These are phyloP conservation scores for Yarrowia galli DNA, from an alignment of 1,139 yeast genomes.

Conservation along the genomic window DNA sequence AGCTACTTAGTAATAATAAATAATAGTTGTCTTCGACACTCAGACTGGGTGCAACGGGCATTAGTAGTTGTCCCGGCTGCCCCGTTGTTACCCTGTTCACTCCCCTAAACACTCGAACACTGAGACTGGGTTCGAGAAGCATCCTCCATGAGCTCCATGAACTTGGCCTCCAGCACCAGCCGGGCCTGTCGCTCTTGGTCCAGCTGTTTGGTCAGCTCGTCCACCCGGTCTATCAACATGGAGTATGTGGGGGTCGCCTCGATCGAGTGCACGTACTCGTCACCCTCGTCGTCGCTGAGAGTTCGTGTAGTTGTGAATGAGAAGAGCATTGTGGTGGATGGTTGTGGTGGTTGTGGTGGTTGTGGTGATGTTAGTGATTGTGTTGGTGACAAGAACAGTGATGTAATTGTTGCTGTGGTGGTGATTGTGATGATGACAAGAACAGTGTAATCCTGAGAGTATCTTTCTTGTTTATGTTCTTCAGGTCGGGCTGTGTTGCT, in stretches of 20 bases:
- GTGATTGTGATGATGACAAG: no score
- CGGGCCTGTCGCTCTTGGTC: conserved; percentile 14
- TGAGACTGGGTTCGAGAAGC: not conserved
- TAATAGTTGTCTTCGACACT: not conserved
- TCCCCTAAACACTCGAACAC: not conserved
- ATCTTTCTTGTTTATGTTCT: no score
- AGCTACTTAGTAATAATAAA: conserved; percentile 1
- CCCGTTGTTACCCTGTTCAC: not conserved
- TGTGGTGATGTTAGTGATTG: not conserved
- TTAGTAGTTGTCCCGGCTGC: no score
- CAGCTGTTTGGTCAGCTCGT: conserved; percentile 28
- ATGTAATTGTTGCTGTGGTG: no score
- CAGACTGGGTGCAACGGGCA: no score
- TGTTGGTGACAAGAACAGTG: no score
- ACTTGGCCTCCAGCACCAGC: conserved; percentile 9
- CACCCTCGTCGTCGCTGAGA: conserved; percentile 14
- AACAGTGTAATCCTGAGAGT: no score
- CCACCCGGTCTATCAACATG: conserved; percentile 16
- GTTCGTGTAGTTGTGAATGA: conserved; percentile 26
- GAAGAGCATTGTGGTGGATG: conserved; percentile 6
- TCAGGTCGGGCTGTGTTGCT: no score
- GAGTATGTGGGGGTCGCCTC: conserved; percentile 23
- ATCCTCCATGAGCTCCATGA: conserved; percentile 7
- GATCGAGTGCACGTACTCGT: conserved; percentile 1
- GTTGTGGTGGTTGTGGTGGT: not conserved